A percentile compares a stretch with the other conserved stretches of the same genome.
These are phyloP conservation scores for Cyanidium caldarium DNA, from an alignment of 23 red algal genomes.

Conservation along the genomic window DNA sequence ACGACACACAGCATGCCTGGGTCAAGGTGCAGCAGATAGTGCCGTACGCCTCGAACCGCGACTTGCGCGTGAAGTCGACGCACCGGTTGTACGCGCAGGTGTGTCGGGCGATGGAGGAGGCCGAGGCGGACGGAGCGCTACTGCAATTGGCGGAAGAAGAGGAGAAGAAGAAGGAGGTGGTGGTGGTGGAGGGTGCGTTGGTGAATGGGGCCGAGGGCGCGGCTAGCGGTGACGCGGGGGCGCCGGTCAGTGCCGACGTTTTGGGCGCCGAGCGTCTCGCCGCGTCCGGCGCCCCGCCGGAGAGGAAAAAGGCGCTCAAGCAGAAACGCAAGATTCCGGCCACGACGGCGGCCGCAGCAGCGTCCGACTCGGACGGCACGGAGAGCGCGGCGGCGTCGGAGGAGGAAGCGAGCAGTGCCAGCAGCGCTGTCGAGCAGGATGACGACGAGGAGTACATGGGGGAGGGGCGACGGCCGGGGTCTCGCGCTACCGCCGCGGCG, in stretches of 20 bases:
- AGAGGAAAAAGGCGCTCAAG: neutral
- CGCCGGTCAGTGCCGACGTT: neutral
- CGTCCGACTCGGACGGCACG: neutral
- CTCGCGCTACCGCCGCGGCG: too few relatives aligned
- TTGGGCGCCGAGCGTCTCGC: neutral
- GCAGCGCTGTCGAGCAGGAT: too few relatives aligned
- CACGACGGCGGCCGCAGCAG: too few relatives aligned
- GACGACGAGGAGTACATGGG: too few relatives aligned
- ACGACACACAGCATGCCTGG: conserved; percentile 1
- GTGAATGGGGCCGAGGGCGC: neutral
- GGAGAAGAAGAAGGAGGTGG: too few relatives aligned
- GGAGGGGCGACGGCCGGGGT: too few relatives aligned
- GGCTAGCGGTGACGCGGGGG: neutral
- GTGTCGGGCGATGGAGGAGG: neutral
- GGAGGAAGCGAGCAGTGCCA: too few relatives aligned
- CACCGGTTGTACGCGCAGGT: conserved; percentile 1
- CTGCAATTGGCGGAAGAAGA: neutral
- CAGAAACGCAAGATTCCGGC: conserved; percentile 6
- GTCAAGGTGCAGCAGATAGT: neutral
- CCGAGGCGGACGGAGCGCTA: neutral
- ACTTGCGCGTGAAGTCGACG: neutral
- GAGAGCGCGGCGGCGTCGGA: neutral
- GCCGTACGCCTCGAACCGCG: neutral
- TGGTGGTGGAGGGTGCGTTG: too few relatives aligned
- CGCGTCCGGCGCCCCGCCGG: neutral